phyloP scores from a whole-genome alignment of 345 rosid genomes.

The Diplotaxis tenuifolia region DNA sequence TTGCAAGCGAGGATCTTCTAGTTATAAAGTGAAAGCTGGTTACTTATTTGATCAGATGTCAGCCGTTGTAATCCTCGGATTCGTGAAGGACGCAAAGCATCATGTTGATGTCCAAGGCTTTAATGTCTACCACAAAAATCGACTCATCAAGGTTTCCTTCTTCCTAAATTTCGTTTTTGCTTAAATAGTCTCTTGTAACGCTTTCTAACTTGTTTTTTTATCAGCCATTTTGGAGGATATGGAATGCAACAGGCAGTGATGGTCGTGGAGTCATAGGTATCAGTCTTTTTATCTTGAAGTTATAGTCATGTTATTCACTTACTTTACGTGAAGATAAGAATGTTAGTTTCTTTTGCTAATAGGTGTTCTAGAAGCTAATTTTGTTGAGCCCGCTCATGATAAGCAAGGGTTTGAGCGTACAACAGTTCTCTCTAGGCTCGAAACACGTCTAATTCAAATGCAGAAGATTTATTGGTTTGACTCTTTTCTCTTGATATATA shows the following conservation, averaged over 20 bases:
- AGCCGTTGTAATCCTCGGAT: conserved; percentile 77
- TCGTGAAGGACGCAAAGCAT: conserved; percentile 86
- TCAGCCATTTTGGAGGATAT: conserved; percentile 98
- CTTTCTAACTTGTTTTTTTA: conserved; percentile 25
- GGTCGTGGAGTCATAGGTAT: conserved; percentile 96
- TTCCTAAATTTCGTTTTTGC: background rate
- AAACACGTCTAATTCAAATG: conserved; percentile 69
- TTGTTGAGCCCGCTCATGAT: conserved; percentile 96
- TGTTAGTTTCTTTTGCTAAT: conserved; percentile 26
- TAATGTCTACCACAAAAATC: conserved; percentile 92
- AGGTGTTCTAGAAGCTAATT: conserved; percentile 95
- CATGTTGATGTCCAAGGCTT: conserved; percentile 95
- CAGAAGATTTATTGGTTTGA: conserved; percentile 83
- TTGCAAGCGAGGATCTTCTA: conserved; percentile 3
- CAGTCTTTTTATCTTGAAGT: conserved; percentile 1
- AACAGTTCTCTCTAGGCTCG: conserved; percentile 83
- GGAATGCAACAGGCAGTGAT: conserved; percentile 89
- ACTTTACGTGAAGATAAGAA: conserved; percentile 10
- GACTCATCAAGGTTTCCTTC: conserved; percentile 79
- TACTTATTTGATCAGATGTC: conserved; percentile 55
- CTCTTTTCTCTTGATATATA: background rate
- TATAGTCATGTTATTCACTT: background rate
- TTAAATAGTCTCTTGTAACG: background rate
- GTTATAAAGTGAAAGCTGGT: conserved; percentile 21
- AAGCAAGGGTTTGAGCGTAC: conserved; percentile 97